phyloP scores from a whole-genome alignment of 768 basidiomycete species.

The Rhodotorula kratochvilovae region DNA sequence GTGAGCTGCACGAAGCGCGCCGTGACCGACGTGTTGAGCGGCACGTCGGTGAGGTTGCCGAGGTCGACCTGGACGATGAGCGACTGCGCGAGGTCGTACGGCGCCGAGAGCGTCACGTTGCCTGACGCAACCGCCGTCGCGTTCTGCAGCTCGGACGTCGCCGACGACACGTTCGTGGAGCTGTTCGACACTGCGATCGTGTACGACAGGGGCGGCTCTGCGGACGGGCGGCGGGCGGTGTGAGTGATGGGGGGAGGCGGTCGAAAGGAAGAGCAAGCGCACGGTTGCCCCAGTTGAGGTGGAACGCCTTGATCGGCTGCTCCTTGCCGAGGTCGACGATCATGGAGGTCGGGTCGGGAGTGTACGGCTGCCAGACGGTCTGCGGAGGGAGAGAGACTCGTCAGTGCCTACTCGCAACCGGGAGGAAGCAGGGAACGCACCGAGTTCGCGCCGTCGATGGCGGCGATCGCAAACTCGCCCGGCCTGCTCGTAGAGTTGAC shows the following conservation, averaged over 20 bases:
- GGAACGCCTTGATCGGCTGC: conserved; percentile 19
- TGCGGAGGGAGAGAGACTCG: background rate
- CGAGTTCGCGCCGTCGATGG: conserved; percentile 36
- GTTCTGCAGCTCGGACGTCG: background rate
- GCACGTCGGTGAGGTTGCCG: conserved; percentile 30
- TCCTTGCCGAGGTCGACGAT: conserved; percentile 15
- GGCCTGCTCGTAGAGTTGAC: conserved; percentile 13
- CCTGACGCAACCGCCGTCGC: background rate
- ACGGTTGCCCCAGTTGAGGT: conserved; percentile 36
- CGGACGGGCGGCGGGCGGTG: background rate
- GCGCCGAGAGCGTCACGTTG: conserved; percentile 13
- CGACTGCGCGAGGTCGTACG: background rate
- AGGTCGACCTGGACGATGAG: conserved; percentile 5
- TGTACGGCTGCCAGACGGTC: conserved; percentile 35
- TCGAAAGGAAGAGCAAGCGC: background rate
- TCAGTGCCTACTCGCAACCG: background rate
- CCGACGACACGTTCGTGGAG: no score
- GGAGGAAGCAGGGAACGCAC: background rate
- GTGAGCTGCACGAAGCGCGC: conserved; percentile 34
- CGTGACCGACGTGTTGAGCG: background rate
- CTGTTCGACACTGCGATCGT: conserved; percentile 7
- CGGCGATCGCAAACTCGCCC: conserved; percentile 27
- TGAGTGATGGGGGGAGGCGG: background rate
- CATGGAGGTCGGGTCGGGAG: conserved; percentile 6
- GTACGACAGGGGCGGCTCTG: conserved; percentile 21